Percentiles rank a stretch among this genome's conserved stretches.
Conservation (phyloP, 2,329 filamentous ascomycete genomes). For the Cytospora piceicola region DNA sequence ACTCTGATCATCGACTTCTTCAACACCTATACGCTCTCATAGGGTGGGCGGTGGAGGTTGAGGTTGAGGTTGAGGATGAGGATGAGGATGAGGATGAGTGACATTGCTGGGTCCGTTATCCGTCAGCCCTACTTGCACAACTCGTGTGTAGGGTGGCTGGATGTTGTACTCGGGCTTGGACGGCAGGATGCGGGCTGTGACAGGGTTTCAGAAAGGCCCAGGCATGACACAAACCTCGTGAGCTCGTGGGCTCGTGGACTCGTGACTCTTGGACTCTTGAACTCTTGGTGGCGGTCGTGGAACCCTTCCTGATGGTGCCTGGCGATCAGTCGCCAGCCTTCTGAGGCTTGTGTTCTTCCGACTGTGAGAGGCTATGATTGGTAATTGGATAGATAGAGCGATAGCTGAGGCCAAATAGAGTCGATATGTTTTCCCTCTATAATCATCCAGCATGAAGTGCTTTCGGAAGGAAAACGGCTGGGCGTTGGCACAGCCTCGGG, state of each 20-base stretch:
- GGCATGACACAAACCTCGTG: neutral
- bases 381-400: neutral
- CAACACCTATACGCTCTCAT: slow-evolving; percentile 16
- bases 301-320: slow-evolving; percentile 8
- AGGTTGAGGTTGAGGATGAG: too few species aligned
- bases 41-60: neutral
- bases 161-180: slow-evolving; percentile 1
- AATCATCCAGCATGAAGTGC: too few species aligned
- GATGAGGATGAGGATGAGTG: neutral
- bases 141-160: slow-evolving; percentile 3
- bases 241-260: too few species aligned
- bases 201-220: slow-evolving; percentile 11
- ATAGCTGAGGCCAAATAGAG: too few species aligned
- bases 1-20: slow-evolving; percentile 32
- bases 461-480: too few species aligned
- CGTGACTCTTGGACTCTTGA: too few species aligned
- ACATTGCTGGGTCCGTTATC: neutral
- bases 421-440: neutral
- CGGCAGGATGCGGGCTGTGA: slow-evolving; percentile 6
- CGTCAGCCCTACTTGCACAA: neutral
- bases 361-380: neutral
- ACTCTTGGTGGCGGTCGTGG: neutral
- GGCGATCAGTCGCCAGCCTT: slow-evolving; percentile 18
- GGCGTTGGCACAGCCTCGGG: slow-evolving; percentile 21
- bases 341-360: slow-evolving; percentile 1